Evolutionary conservation across 371 early-diverging fungal species (phyloP).

Genomic region (Mucor saturninus): DNA sequence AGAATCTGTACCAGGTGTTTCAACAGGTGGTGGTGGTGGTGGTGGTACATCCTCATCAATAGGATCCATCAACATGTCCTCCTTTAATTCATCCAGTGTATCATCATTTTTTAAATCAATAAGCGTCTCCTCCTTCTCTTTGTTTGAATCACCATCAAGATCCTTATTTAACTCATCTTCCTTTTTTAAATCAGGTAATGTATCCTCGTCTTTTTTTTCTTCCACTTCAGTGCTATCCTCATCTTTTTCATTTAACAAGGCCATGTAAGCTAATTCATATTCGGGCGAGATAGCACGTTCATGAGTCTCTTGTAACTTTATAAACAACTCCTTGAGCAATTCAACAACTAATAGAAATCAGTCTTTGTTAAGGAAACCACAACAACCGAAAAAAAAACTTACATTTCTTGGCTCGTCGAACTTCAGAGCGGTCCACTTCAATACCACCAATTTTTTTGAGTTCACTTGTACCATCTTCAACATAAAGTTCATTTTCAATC

Average conservation of each 20-base stretch:
- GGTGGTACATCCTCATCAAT: too few species aligned
- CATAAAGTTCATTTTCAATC: conserved; percentile 52
- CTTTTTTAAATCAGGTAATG: too few species aligned
- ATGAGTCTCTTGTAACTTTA: conserved; percentile 37
- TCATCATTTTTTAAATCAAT: too few species aligned
- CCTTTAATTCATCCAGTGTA: too few species aligned
- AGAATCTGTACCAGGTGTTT: neutral
- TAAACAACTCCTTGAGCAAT: conserved; percentile 47
- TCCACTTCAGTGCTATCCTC: conserved; percentile 5
- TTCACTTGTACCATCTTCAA: conserved; percentile 62
- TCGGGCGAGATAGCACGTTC: conserved; percentile 54
- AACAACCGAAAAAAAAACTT: conserved; percentile 2
- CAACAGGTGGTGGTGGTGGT: neutral
- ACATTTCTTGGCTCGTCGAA: conserved; percentile 58
- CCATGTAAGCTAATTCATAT: conserved; percentile 58
- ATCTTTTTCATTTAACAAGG: conserved; percentile 50
- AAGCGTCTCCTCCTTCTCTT: too few species aligned
- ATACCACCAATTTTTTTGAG: conserved; percentile 65
- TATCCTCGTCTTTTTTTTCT: too few species aligned
- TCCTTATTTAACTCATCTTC: too few species aligned
- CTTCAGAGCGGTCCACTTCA: conserved; percentile 55
- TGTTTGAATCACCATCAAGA: too few species aligned
- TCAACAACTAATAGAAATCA: conserved; percentile 40
- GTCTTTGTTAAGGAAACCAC: neutral
- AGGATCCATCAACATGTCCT: too few species aligned